Base-by-base conservation (phyloP, 768 basidiomycete species). In the Hirschioporus abietinus region DNA sequence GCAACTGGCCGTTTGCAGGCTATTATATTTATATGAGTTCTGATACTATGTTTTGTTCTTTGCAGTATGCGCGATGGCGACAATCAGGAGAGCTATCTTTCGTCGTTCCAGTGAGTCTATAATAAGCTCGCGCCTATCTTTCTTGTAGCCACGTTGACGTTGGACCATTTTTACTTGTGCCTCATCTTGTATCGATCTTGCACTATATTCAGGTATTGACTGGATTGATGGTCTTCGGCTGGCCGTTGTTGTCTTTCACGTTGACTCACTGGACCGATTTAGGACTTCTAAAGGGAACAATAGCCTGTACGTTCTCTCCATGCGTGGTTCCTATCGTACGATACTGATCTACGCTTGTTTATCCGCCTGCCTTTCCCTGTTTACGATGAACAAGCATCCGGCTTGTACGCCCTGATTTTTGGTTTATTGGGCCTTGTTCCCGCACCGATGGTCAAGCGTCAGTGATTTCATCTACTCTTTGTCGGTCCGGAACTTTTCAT, bases 351-450 rank as follows among this genome's bases (percentile, higher is more conserved):
- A 9, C 18, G 66, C 23, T 34, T 58, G 35, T 10, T 1, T 6
- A 30, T 20, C 26, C 10, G 35, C 1, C 12, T 18, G 0, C 52
- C 57, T 60, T 35, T 12, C 25, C 17, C 23, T 24, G n/a, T n/a
- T n/a, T n/a, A n/a, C n/a, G n/a, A n/a, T 62, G 58, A 60, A 5
- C 70, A 6, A 93, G 91, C 88, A 12, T 86, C 85, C 12, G 88
- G 87, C 10, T 74, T 91, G 60, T 93, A 92, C 70, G 85, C 86
- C 8, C 79, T 91, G 58, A 79, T 79, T 23, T 90, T 93, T 72
- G 91, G 91, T n/a, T 74, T 91, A 36, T 82, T 93, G 66, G 91
- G 90, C 1, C 79, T 93, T 24, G 77, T 92, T 64, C 89, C 90
- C 17, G 83, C 84, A 26, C 90, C 90, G 15, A 84, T 80, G 74